A percentile compares a stretch with the other conserved stretches of the same genome.
Conservation (phyloP, 1,284 basidiomycete species). For the Cryptococcus sp. region DNA sequence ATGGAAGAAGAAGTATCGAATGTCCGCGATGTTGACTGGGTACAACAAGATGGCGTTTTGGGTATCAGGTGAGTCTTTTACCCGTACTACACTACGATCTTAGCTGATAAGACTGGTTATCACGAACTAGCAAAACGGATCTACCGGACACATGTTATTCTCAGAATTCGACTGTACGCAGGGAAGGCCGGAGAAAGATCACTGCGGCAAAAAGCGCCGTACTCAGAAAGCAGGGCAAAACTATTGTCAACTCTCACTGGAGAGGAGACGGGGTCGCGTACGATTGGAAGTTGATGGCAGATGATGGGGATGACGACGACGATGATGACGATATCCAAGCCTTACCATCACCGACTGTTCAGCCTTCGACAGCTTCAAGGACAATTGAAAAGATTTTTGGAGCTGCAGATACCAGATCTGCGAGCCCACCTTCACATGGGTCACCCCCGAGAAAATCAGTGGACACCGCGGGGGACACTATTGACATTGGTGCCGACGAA, state of each 20-base stretch:
- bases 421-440: too few species aligned
- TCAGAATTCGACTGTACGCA: not conserved
- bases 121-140: slow-evolving; percentile 6
- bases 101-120: not conserved
- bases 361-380: too few species aligned
- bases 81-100: not conserved
- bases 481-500: too few species aligned
- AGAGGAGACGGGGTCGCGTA: slow-evolving; percentile 20
- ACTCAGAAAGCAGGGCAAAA: slow-evolving; percentile 11
- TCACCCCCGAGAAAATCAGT: too few species aligned
- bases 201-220: slow-evolving; percentile 1
- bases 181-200: slow-evolving; percentile 4
- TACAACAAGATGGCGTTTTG: slow-evolving; percentile 8
- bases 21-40: not conserved
- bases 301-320: not conserved
- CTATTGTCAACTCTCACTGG: slow-evolving; percentile 17
- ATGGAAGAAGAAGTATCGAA: not conserved
- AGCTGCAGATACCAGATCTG: too few species aligned
- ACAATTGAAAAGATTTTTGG: too few species aligned
- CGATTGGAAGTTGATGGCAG: slow-evolving; percentile 11
- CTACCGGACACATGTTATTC: slow-evolving; percentile 10
- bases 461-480: too few species aligned
- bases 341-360: too few species aligned
- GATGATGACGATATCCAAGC: not conserved
- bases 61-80: slow-evolving; percentile 11